These are phyloP conservation scores for Paecilomyces sp. DNA, from an alignment of 2,329 filamentous ascomycete genomes.

Conservation along the genomic window DNA sequence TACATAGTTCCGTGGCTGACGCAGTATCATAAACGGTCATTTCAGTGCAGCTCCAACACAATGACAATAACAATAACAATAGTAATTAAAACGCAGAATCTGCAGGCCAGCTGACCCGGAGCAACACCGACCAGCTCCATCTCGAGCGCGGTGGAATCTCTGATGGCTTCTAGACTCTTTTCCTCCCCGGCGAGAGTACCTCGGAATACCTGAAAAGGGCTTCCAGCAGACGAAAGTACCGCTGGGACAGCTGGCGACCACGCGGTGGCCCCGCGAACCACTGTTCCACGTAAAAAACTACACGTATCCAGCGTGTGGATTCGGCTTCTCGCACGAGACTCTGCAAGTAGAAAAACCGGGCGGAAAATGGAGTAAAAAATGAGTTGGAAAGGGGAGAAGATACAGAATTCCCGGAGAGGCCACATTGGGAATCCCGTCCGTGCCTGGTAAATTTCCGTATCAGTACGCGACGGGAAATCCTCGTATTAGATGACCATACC, in stretches of 20 bases:
- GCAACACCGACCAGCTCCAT: neutral
- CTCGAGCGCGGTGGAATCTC: neutral
- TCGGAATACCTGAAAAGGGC: neutral
- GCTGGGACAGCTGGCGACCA: neutral
- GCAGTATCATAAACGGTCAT: too few species aligned
- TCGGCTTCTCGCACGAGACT: neutral
- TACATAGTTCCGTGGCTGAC: too few species aligned
- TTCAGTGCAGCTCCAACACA: too few species aligned
- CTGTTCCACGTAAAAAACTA: too few species aligned
- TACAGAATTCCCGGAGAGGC: neutral
- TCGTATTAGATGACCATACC: neutral
- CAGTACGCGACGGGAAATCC: neutral
- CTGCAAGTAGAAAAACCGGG: neutral
- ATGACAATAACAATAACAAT: neutral
- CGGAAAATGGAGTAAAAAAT: neutral
- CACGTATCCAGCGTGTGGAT: too few species aligned
- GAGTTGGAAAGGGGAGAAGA: neutral
- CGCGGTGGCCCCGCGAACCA: neutral
- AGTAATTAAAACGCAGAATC: neutral
- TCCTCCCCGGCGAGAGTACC: neutral
- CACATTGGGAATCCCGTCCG: slow-evolving; percentile 2
- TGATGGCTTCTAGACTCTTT: neutral
- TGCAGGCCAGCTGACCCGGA: neutral
- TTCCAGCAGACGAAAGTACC: neutral
- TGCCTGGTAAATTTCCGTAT: neutral